Base-by-base conservation (phyloP, 179 eudicot species). In the Sideroxylon spinosum region DNA sequence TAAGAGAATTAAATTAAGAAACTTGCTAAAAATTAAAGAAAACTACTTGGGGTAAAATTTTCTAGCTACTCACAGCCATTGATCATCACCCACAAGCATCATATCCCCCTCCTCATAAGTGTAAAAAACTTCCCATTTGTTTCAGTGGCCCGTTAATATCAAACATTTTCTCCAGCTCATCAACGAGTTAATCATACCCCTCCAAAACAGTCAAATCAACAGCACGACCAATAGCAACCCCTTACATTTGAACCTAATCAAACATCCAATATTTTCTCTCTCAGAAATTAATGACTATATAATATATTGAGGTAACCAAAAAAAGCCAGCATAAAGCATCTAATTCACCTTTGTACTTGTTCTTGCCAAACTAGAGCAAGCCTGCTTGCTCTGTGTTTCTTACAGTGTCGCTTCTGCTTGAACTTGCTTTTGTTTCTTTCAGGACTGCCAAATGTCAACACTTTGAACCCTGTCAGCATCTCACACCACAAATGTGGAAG, bases 61-160 rank as follows among this genome's bases (percentile, higher is more conserved):
- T 70, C 61, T 50, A 63, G 75, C 20, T 78, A 88, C 98, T 94
- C 86, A 94, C 97, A 32, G 83, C 98, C 98, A 94, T 7, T 94
- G 98, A 82, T 94, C 90, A 79, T 92, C 97, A 48, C 97, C 98
- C 76, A 92, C 84, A 16, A 92, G 97, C 98, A 94, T 94, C 94
- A 86, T 91, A 78, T 94, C 97, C 61, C 96, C 98, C 77, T 94
- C 98, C 73, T 92, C 93, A 78, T 94, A 97, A 3, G 94, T 86
- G 80, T 86, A 94, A 77, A 91, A 90, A 71, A 91, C 84, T 61
- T 91, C 88, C 98, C 97, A 94, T 77, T 88, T 91, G 22, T 81
- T 82, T 52, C 87, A 84, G 10, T 83, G 83, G 62, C 25, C 93
- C 98, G 80, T 87, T 83, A n/a, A 92, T 89, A 50, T 90, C 91